Evolutionary conservation across 148 eudicot genomes (phyloP).

Genomic region (Limonium bicolor): DNA sequence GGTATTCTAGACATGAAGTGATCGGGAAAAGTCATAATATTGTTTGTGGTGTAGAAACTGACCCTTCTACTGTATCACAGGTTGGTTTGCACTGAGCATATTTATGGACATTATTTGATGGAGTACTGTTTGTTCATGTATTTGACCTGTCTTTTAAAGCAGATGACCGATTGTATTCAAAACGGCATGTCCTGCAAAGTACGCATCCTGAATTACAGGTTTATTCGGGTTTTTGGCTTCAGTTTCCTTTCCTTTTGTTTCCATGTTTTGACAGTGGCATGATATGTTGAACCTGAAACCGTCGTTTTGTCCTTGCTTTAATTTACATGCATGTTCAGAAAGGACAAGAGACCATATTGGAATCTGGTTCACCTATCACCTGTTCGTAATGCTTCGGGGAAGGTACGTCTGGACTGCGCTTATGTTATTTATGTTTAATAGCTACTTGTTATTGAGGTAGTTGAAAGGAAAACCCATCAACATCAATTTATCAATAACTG

Average conservation of each 20-base stretch:
- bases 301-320: too few species aligned
- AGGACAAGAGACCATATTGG: conserved; percentile 67
- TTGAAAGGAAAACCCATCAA: too few species aligned
- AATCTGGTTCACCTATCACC: conserved; percentile 77
- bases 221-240: background rate
- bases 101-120: background rate
- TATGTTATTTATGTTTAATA: too few species aligned
- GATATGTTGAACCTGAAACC: too few species aligned
- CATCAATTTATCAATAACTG: too few species aligned
- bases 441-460: too few species aligned
- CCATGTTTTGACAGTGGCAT: too few species aligned
- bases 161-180: conserved; percentile 51
- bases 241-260: background rate
- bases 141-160: conserved; percentile 4
- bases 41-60: conserved; percentile 46
- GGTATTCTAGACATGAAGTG: conserved; percentile 70
- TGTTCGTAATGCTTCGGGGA: conserved; percentile 78
- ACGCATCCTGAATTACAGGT: conserved; percentile 74
- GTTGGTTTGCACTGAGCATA: too few species aligned
- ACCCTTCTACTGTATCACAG: conserved; percentile 35
- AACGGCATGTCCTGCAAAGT: conserved; percentile 42
- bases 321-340: conserved; percentile 29
- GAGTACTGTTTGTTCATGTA: background rate
- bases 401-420: too few species aligned
- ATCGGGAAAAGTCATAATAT: conserved; percentile 60